Conservation (phyloP, 345 rosid genomes). For the Salix caprea region DNA sequence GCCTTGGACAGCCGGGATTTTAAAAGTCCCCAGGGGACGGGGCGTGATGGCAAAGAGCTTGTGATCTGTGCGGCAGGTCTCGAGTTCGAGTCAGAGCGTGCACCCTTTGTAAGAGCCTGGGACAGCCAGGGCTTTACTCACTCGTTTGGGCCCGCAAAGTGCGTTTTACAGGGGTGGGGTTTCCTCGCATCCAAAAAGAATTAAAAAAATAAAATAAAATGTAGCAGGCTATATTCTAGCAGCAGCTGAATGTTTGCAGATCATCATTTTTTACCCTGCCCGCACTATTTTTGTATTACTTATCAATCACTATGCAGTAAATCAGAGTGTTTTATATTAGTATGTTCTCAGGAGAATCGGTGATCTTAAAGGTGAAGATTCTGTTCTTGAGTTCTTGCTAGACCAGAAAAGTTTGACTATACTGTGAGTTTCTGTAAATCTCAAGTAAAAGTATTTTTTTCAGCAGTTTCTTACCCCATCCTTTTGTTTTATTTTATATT, state of each 20-base stretch:
- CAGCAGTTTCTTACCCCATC: not conserved
- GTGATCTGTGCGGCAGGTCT: too few relatives aligned
- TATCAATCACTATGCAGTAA: not conserved
- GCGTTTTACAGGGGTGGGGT: accelerated
- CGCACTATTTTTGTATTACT: not conserved
- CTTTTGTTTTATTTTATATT: not conserved
- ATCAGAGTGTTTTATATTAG: not conserved
- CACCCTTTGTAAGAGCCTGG: too few relatives aligned
- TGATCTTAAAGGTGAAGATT: conserved; percentile 43
- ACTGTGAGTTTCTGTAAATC: conserved; percentile 32
- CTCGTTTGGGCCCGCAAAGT: too few relatives aligned
- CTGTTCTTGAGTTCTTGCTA: conserved; percentile 44
- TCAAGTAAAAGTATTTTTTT: not conserved
- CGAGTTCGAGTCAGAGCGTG: too few relatives aligned
- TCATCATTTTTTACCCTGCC: not conserved
- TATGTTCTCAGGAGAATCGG: conserved; percentile 45
- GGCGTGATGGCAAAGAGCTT: too few relatives aligned
- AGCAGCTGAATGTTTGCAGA: not conserved
- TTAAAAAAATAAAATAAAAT: not conserved
- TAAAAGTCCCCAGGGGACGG: too few relatives aligned
- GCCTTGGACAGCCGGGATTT: accelerated
- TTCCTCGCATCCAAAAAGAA: too few relatives aligned
- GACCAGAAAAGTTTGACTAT: conserved; percentile 39
- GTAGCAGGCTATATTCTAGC: not conserved
- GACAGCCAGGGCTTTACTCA: too few relatives aligned